phyloP scores from a whole-genome alignment of 2,329 filamentous ascomycete genomes.

The Magnaporthiopsis incrustans region DNA sequence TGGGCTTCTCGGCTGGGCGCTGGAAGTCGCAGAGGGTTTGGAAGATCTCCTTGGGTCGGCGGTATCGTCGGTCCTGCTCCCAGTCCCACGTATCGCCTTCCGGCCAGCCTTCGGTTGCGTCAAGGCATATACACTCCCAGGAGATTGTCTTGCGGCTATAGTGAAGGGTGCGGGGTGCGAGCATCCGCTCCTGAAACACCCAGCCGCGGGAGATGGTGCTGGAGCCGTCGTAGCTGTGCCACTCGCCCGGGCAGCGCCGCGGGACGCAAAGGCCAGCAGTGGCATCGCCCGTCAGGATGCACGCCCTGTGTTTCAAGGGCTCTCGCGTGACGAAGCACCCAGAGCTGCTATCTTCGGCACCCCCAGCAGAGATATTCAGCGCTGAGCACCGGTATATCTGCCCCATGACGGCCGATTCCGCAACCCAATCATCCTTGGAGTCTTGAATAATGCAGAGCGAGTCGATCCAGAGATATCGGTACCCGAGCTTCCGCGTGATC shows the following conservation, averaged over 20 bases:
- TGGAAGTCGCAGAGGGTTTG: no score
- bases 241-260: background rate
- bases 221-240: background rate
- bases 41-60: no score
- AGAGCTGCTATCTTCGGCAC: no score
- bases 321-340: no score
- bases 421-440: background rate
- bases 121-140: background rate
- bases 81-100: no score
- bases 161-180: background rate
- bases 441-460: slow-evolving; percentile 11
- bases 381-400: background rate
- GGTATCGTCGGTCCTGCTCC: no score
- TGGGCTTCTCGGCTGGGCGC: no score
- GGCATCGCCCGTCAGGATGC: no score
- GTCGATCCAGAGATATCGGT: slow-evolving; percentile 16
- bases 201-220: slow-evolving; percentile 1
- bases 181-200: slow-evolving; percentile 1
- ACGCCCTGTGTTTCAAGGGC: no score
- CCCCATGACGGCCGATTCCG: slow-evolving; percentile 4
- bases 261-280: no score
- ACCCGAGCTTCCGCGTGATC: slow-evolving; percentile 9
- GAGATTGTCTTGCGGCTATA: background rate
- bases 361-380: background rate
- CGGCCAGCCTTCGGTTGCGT: background rate